phyloP scores from a whole-genome alignment of 768 basidiomycete genomes.

The Coprinopsis strossmayeri region DNA sequence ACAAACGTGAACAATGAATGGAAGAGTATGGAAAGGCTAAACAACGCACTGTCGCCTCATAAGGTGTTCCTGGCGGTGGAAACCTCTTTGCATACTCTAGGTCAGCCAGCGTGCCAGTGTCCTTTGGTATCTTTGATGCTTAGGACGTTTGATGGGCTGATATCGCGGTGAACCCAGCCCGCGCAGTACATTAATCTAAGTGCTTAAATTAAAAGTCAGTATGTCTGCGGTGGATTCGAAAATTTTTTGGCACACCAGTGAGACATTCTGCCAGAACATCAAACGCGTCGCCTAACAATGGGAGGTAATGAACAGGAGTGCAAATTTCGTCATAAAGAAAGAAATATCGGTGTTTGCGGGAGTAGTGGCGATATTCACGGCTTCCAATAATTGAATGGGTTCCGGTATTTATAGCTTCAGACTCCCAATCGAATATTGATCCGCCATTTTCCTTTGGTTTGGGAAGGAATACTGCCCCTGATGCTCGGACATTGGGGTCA shows the following conservation, averaged over 20 bases:
- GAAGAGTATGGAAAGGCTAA: neutral
- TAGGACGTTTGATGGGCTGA: constrained; percentile 9
- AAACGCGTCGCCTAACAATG: constrained; percentile 1
- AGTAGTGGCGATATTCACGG: neutral
- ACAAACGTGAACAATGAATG: neutral
- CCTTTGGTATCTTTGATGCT: neutral
- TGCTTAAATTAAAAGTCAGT: neutral
- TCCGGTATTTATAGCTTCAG: too few relatives aligned
- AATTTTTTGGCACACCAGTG: neutral
- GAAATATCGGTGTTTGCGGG: constrained; percentile 3
- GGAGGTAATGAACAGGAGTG: neutral
- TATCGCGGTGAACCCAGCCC: constrained; percentile 9
- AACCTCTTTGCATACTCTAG: constrained; percentile 10
- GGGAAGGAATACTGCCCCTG: too few relatives aligned
- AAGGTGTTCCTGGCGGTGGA: neutral
- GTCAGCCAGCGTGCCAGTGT: constrained; percentile 2
- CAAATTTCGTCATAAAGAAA: neutral
- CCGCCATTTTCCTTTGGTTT: too few relatives aligned
- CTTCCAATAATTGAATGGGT: neutral
- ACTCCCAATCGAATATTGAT: too few relatives aligned
- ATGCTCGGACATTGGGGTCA: too few relatives aligned
- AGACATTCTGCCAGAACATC: neutral
- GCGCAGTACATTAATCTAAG: constrained; percentile 7
- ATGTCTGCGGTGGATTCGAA: neutral
- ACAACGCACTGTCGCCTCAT: constrained; percentile 4